Conservation (phyloP, 1,139 yeast species). For the Blastobotrys ciferrii region DNA sequence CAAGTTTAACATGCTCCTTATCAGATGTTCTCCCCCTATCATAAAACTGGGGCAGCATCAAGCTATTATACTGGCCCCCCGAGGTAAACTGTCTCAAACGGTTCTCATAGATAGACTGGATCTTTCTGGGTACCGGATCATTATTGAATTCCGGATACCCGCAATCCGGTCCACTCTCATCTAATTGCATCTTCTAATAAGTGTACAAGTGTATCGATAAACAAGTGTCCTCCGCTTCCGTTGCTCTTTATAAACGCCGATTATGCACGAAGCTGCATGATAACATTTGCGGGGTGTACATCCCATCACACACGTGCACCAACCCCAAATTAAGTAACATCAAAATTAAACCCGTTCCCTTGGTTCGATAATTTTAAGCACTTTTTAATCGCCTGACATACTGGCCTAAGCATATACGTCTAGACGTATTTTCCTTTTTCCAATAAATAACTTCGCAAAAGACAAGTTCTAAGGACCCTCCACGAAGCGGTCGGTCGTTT, state of each 20-base stretch:
- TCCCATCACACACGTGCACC: neutral
- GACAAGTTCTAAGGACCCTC: too few relatives aligned
- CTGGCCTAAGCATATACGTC: too few relatives aligned
- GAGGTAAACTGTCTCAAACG: slow-evolving; percentile 76
- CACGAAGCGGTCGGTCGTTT: too few relatives aligned
- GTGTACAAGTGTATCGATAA: neutral
- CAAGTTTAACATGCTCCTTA: slow-evolving; percentile 46
- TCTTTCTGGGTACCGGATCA: slow-evolving; percentile 80
- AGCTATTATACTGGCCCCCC: slow-evolving; percentile 63
- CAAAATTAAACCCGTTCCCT: too few relatives aligned
- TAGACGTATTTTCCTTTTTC: too few relatives aligned
- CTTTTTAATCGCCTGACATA: too few relatives aligned
- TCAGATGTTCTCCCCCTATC: slow-evolving; percentile 51
- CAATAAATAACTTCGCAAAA: too few relatives aligned
- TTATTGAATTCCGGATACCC: slow-evolving; percentile 46
- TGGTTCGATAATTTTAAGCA: too few relatives aligned
- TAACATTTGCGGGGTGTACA: neutral
- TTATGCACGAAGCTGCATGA: slow-evolving; percentile 5
- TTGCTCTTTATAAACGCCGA: neutral
- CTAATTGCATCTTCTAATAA: neutral
- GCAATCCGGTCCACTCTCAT: neutral
- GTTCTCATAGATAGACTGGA: slow-evolving; percentile 72
- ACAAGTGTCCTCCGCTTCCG: neutral
- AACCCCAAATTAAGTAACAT: too few relatives aligned
- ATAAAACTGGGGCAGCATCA: slow-evolving; percentile 82